Percentiles rank a stretch among this genome's conserved stretches.
Conservation (phyloP, 75 land plant species). For the Pinus albicaulis region DNA sequence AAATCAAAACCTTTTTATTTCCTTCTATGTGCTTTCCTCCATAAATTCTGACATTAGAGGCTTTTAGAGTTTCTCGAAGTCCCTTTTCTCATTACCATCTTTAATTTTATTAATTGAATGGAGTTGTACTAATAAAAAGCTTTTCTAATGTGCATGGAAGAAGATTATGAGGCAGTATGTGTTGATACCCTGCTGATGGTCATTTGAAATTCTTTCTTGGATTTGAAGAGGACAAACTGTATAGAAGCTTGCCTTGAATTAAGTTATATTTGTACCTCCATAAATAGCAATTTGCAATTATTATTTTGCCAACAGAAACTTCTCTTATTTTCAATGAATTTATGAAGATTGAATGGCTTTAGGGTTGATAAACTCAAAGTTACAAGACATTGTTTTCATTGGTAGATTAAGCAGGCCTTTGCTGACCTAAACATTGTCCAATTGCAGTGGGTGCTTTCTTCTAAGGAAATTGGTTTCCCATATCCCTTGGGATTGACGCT, state of each 20-base stretch:
- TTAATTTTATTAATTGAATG: not conserved
- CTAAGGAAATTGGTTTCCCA: slow-evolving; percentile 85
- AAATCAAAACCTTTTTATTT: not conserved
- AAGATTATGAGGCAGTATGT: not conserved
- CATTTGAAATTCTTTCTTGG: not conserved
- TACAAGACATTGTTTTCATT: not conserved
- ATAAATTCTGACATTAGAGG: not conserved
- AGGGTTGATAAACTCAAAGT: not conserved
- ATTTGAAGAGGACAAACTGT: not conserved
- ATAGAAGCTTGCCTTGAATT: not conserved
- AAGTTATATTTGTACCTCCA: not conserved
- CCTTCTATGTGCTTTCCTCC: not conserved
- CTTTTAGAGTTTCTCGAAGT: not conserved
- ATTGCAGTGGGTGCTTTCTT: slow-evolving; percentile 95
- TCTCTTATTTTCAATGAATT: not conserved
- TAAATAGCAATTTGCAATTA: not conserved
- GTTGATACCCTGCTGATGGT: not conserved
- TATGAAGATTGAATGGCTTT: not conserved
- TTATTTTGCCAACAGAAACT: not conserved
- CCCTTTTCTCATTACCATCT: not conserved
- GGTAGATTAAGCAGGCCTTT: slow-evolving; percentile 5
- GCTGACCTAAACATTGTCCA: not conserved
- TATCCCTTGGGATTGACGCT: slow-evolving; percentile 93
- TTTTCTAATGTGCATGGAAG: not conserved
- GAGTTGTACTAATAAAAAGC: not conserved